A percentile compares a stretch with the other conserved stretches of the same genome.
Conservation (phyloP, 164 flowering plant species). For the Macadamia tetraphylla region DNA sequence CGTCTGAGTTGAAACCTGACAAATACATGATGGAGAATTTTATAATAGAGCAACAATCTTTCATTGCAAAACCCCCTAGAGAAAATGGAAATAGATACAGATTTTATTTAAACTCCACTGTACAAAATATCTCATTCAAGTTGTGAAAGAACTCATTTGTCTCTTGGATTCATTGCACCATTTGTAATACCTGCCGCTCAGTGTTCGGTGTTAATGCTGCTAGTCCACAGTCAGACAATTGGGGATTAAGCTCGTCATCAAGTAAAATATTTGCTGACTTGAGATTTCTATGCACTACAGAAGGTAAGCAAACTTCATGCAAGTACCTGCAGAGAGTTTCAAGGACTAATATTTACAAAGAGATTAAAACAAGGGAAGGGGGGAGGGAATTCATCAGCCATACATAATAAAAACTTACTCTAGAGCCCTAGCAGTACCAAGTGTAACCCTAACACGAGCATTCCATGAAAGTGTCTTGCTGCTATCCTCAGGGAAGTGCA, state of each 20-base stretch:
- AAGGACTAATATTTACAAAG: constrained; percentile 8
- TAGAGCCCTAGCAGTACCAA: constrained; percentile 93
- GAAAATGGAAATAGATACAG: too few relatives aligned
- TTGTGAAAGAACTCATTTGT: too few relatives aligned
- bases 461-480: constrained; percentile 75
- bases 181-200: constrained; percentile 70
- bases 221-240: constrained; percentile 86
- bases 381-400: constrained; percentile 3
- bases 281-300: constrained; percentile 94
- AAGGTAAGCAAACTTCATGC: constrained; percentile 97
- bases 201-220: constrained; percentile 89
- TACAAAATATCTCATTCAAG: too few relatives aligned
- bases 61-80: too few relatives aligned
- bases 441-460: constrained; percentile 81
- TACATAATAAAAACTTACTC: constrained; percentile 49
- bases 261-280: constrained; percentile 94
- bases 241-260: constrained; percentile 89
- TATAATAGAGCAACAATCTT: too few relatives aligned
- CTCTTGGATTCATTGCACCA: neutral
- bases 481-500: constrained; percentile 77
- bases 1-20: constrained; percentile 82
- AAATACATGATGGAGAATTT: neutral
- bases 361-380: neutral
- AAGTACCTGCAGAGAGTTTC: constrained; percentile 58
- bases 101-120: too few relatives aligned